Evolutionary conservation across 2,329 filamentous ascomycete genomes (phyloP).

Genomic region (Talaromyces sp.): DNA sequence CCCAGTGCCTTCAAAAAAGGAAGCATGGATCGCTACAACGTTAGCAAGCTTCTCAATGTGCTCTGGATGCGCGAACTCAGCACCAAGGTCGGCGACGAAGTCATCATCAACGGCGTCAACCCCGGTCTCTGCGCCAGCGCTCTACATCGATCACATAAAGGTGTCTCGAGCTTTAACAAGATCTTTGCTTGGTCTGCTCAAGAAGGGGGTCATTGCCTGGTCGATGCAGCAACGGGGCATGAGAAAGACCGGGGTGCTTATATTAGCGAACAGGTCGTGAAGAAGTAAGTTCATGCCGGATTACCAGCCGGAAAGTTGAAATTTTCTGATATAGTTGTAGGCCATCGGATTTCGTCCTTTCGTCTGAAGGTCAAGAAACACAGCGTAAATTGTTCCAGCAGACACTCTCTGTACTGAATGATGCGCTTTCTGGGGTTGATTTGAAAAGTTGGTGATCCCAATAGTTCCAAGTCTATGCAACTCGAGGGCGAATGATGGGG

Average conservation of each 20-base stretch:
- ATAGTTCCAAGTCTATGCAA: not conserved
- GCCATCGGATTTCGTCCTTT: not conserved
- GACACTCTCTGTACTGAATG: not conserved
- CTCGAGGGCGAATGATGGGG: not conserved
- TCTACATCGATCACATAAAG: not conserved
- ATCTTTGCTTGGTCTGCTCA: conserved; percentile 3
- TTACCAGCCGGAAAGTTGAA: not conserved
- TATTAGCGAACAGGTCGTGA: conserved; percentile 1
- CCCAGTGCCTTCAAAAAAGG: conserved; percentile 24
- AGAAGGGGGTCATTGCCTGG: not conserved
- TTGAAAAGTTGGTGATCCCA: not conserved
- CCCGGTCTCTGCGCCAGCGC: conserved; percentile 48
- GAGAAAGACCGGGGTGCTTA: not conserved
- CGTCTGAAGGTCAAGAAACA: not conserved
- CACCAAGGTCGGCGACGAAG: conserved; percentile 24
- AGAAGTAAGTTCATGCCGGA: not conserved
- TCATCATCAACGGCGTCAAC: conserved; percentile 49
- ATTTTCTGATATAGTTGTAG: not conserved
- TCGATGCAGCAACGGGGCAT: not conserved
- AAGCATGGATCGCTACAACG: conserved; percentile 37
- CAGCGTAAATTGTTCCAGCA: not conserved
- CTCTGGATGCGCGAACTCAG: conserved; percentile 36
- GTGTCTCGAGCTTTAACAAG: not conserved
- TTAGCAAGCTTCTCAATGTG: conserved; percentile 46
- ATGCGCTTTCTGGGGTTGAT: not conserved